Evolutionary conservation across 148 eudicot species (phyloP).

Genomic region (Rhododendron ferrugineum): DNA sequence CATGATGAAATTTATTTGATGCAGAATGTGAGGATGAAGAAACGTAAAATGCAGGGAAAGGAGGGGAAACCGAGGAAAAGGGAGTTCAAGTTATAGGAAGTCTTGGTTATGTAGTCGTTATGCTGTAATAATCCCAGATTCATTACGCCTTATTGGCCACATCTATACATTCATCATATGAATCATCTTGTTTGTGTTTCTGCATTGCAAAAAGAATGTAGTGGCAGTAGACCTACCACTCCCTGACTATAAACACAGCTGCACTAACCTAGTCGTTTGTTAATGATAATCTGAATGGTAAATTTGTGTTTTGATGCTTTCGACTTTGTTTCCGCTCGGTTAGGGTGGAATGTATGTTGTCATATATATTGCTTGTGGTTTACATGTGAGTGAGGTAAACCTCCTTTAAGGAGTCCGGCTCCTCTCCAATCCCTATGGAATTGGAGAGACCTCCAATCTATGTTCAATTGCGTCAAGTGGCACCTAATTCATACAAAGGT

Average conservation of each 20-base stretch:
- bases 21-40: slow-evolving; percentile 81
- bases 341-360: background rate
- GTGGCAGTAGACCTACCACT: background rate
- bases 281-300: background rate
- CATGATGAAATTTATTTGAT: background rate
- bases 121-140: background rate
- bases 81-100: slow-evolving; percentile 70
- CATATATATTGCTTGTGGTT: background rate
- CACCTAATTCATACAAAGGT: no score
- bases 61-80: slow-evolving; percentile 77
- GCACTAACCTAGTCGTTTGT: slow-evolving; percentile 31
- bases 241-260: background rate
- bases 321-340: background rate
- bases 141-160: background rate
- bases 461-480: no score
- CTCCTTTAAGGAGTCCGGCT: no score
- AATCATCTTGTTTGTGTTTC: no score
- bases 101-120: background rate
- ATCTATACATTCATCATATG: background rate
- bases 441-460: no score
- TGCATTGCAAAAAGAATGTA: no score
- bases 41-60: slow-evolving; percentile 82
- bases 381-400: background rate
- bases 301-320: background rate
- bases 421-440: no score